A percentile compares a stretch with the other conserved stretches of the same genome.
These are phyloP conservation scores for Pleodorina starrii DNA, from an alignment of 139 green algal genomes.

Conservation along the genomic window DNA sequence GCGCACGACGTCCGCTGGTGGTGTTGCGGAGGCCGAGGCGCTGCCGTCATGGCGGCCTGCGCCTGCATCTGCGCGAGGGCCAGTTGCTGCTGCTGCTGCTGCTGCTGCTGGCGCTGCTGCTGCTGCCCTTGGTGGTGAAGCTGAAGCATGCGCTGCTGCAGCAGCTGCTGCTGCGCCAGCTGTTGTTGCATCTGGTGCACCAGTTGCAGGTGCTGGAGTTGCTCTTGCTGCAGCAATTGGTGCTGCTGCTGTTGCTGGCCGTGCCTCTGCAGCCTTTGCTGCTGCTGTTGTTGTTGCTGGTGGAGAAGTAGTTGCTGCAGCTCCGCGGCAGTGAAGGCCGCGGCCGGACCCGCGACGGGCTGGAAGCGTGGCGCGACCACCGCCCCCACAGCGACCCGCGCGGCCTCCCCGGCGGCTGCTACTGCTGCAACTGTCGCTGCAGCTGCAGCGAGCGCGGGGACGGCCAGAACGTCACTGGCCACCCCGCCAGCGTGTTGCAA, in stretches of 20 bases:
- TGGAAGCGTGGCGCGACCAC: too few species aligned
- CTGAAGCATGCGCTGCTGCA: not conserved
- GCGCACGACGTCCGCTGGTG: too few species aligned
- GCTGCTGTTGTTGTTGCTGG: not conserved
- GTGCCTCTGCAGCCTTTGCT: not conserved
- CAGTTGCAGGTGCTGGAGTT: not conserved
- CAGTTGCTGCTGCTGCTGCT: not conserved
- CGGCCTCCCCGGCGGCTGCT: too few species aligned
- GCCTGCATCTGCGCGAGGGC: too few species aligned
- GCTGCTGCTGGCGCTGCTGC: not conserved
- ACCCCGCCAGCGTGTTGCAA: not conserved
- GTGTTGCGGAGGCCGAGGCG: too few species aligned
- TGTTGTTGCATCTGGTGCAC: not conserved
- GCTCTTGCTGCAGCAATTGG: constrained; percentile 2
- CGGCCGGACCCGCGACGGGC: not conserved
- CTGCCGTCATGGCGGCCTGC: too few species aligned
- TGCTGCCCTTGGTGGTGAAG: not conserved
- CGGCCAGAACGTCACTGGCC: too few species aligned
- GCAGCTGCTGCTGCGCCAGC: not conserved
- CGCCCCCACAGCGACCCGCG: too few species aligned
- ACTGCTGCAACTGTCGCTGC: not conserved
- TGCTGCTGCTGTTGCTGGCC: constrained; percentile 8
- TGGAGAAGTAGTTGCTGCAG: not conserved
- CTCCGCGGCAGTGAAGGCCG: not conserved
- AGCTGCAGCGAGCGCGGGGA: too few species aligned